A percentile compares a stretch with the other conserved stretches of the same genome.
phyloP scores from a whole-genome alignment of 257 asterid genomes.

The Lycium ferocissimum region DNA sequence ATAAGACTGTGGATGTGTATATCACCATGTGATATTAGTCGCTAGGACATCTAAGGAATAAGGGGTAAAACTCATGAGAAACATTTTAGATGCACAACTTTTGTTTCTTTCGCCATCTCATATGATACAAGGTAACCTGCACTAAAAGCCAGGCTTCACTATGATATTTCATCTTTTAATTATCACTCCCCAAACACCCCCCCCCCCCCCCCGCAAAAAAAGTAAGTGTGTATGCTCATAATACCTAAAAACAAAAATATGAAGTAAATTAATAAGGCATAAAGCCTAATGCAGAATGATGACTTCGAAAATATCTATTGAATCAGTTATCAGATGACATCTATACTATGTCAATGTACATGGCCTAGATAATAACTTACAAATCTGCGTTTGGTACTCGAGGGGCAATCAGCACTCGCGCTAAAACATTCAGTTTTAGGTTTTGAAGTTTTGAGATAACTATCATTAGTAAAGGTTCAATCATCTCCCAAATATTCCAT shows the following conservation, averaged over 20 bases:
- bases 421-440: background rate
- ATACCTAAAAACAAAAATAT: background rate
- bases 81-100: background rate
- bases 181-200: too few species aligned
- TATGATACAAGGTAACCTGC: background rate
- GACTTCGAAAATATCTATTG: background rate
- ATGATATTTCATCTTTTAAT: background rate
- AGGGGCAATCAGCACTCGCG: background rate
- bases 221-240: background rate
- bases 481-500: background rate
- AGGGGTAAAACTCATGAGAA: constrained; percentile 20
- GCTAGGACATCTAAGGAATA: constrained; percentile 66
- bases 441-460: background rate
- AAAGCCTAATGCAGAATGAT: background rate
- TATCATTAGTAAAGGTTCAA: too few species aligned
- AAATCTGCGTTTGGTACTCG: background rate
- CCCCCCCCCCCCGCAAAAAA: background rate
- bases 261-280: background rate
- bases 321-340: background rate
- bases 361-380: background rate
- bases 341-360: background rate
- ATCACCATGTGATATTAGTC: constrained; percentile 31
- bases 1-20: too few species aligned
- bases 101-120: background rate
- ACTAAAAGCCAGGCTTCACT: background rate